Evolutionary conservation across 2,329 filamentous ascomycete species (phyloP).

Genomic region (Xylariales sp.): DNA sequence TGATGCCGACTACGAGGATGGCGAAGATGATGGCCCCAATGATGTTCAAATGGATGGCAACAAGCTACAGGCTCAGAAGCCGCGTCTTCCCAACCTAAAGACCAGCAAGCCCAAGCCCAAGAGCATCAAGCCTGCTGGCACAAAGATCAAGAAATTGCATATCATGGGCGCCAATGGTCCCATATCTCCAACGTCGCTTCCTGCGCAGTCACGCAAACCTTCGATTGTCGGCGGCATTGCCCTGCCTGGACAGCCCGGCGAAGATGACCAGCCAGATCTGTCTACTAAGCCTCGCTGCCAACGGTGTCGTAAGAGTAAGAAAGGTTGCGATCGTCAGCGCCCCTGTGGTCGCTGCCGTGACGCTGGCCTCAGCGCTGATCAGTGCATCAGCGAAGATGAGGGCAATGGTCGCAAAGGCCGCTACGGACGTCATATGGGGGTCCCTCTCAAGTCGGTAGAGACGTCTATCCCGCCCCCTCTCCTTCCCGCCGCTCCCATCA

Average conservation of each 20-base stretch:
- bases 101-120: conserved; percentile 35
- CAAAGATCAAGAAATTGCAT: conserved; percentile 50
- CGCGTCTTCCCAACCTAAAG: conserved; percentile 32
- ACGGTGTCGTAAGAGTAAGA: conserved; percentile 98
- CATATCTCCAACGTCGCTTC: conserved; percentile 63
- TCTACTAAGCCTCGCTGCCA: conserved; percentile 97
- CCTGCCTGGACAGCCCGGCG: conserved; percentile 55
- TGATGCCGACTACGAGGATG: conserved; percentile 49
- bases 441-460: conserved; percentile 58
- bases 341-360: conserved; percentile 95
- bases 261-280: conserved; percentile 88
- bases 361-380: conserved; percentile 86
- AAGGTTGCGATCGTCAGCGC: conserved; percentile 94
- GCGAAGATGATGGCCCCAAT: conserved; percentile 31
- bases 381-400: conserved; percentile 96
- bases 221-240: conserved; percentile 59
- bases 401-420: conserved; percentile 95
- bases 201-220: conserved; percentile 66
- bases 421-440: conserved; percentile 71
- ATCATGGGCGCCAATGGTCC: conserved; percentile 33
- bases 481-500: conserved; percentile 36
- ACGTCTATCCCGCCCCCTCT: conserved; percentile 27
- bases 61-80: conserved; percentile 37
- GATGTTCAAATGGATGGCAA: conserved; percentile 35
- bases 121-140: conserved; percentile 29